Evolutionary conservation across 2,329 filamentous ascomycete genomes (phyloP).

Genomic region (Alternaria longipes): DNA sequence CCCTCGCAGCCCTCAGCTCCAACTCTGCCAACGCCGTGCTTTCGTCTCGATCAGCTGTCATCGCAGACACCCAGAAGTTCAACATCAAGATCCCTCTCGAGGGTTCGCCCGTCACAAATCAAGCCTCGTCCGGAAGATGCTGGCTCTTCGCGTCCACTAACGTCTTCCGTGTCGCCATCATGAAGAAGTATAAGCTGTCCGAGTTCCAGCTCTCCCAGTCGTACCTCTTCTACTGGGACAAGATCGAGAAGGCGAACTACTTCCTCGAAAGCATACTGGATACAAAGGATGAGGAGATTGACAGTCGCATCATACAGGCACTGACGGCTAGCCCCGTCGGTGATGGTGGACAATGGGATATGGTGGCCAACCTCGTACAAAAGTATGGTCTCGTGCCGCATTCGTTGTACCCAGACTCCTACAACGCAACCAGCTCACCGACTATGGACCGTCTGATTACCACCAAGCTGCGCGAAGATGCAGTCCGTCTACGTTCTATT

Average conservation of each 20-base stretch:
- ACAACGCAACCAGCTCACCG: conserved; percentile 76
- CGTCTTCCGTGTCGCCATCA: conserved; percentile 86
- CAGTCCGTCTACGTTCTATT: conserved; percentile 73
- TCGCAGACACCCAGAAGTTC: conserved; percentile 80
- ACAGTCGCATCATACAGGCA: conserved; percentile 75
- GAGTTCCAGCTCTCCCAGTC: conserved; percentile 86
- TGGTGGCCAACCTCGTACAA: conserved; percentile 83
- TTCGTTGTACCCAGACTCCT: conserved; percentile 80
- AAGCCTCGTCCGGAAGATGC: conserved; percentile 81
- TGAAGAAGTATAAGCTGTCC: conserved; percentile 81
- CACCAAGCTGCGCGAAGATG: conserved; percentile 87
- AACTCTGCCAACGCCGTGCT: conserved; percentile 74
- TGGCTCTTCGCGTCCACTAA: conserved; percentile 96
- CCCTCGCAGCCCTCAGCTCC: conserved; percentile 75
- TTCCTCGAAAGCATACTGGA: conserved; percentile 86
- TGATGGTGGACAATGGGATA: conserved; percentile 92
- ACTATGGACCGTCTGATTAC: conserved; percentile 79
- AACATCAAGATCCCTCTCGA: conserved; percentile 84
- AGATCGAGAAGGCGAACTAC: conserved; percentile 89
- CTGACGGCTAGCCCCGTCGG: conserved; percentile 73
- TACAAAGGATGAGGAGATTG: conserved; percentile 74
- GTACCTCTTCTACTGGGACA: conserved; percentile 94
- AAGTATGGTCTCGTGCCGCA: conserved; percentile 93
- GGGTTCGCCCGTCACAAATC: conserved; percentile 84
- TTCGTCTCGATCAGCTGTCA: conserved; percentile 67